Conservation (phyloP, 805 yeast species). For the Lachancea cidri region DNA sequence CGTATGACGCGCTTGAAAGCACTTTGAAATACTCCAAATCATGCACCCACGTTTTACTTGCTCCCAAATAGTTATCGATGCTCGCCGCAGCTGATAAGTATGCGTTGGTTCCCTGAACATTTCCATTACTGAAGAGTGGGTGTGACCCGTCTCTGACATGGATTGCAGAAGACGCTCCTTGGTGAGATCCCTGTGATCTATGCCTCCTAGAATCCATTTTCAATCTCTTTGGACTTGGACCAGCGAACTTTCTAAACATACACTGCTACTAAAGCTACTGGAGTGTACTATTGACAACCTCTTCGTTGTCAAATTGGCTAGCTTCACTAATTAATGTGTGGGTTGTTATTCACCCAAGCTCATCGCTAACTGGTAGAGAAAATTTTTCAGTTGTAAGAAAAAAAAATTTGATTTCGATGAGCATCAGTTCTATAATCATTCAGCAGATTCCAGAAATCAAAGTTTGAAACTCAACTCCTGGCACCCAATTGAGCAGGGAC, state of each 20-base stretch:
- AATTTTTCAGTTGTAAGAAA: not conserved
- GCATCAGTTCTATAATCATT: not conserved
- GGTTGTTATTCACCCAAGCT: not conserved
- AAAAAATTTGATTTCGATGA: not conserved
- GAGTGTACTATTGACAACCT: not conserved
- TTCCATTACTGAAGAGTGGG: not conserved
- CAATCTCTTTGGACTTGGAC: slow-evolving; percentile 1
- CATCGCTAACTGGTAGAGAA: not conserved
- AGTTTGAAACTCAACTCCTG: not conserved
- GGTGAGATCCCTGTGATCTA: not conserved
- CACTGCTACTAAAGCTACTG: not conserved
- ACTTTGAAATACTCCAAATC: slow-evolving; percentile 2
- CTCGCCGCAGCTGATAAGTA: slow-evolving; percentile 5
- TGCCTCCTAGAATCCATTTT: slow-evolving; percentile 1
- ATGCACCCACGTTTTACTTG: slow-evolving; percentile 1
- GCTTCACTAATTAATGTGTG: not conserved
- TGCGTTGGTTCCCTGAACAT: not conserved
- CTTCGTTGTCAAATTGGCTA: not conserved
- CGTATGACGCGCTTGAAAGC: slow-evolving; percentile 4
- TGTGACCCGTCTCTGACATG: not conserved
- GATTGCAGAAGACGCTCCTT: not conserved
- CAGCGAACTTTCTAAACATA: slow-evolving; percentile 4
- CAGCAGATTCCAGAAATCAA: not conserved
- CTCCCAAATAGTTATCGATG: slow-evolving; percentile 2
- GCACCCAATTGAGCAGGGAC: not conserved